Conservation (phyloP, 768 basidiomycete species). For the Xerocomus spinulosus region DNA sequence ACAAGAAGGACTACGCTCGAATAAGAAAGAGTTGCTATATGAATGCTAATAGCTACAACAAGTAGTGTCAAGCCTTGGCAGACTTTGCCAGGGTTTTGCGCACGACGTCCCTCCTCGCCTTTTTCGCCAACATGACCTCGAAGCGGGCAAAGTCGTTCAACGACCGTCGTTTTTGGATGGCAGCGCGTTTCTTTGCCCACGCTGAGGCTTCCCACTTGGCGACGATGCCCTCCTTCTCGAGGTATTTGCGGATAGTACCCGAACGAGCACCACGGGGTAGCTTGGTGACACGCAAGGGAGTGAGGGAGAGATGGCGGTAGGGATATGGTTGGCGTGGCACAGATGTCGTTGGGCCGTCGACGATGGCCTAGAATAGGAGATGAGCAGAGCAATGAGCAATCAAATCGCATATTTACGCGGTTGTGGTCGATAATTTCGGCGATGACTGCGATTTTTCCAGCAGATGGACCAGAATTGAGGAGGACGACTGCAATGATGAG, state of each 20-base stretch:
- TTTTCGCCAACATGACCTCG: conserved; percentile 84
- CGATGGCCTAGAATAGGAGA: conserved; percentile 63
- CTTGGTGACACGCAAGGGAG: conserved; percentile 72
- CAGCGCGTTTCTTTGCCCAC: conserved; percentile 86
- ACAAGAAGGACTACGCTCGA: conserved; percentile 2
- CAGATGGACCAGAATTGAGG: conserved; percentile 80
- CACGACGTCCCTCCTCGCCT: conserved; percentile 73
- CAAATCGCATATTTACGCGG: conserved; percentile 49
- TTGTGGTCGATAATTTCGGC: conserved; percentile 99
- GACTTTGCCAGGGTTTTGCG: conserved; percentile 63
- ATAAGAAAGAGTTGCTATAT: conserved; percentile 11
- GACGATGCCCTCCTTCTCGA: conserved; percentile 79
- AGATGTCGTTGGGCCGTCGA: conserved; percentile 88
- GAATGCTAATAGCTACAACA: conserved; percentile 4
- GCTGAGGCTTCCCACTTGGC: conserved; percentile 85
- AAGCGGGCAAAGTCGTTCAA: conserved; percentile 92
- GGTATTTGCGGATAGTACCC: conserved; percentile 74
- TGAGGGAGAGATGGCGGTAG: conserved; percentile 91
- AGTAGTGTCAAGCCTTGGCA: conserved; percentile 11
- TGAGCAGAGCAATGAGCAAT: not conserved
- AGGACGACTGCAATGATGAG: conserved; percentile 62
- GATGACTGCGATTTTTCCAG: conserved; percentile 91
- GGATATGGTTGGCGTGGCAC: conserved; percentile 91
- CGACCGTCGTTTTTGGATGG: conserved; percentile 65
- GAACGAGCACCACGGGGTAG: conserved; percentile 87